These are phyloP conservation scores for Vitrella brassicaformis DNA, from an alignment of 73 alveolate genomes.

Conservation along the genomic window DNA sequence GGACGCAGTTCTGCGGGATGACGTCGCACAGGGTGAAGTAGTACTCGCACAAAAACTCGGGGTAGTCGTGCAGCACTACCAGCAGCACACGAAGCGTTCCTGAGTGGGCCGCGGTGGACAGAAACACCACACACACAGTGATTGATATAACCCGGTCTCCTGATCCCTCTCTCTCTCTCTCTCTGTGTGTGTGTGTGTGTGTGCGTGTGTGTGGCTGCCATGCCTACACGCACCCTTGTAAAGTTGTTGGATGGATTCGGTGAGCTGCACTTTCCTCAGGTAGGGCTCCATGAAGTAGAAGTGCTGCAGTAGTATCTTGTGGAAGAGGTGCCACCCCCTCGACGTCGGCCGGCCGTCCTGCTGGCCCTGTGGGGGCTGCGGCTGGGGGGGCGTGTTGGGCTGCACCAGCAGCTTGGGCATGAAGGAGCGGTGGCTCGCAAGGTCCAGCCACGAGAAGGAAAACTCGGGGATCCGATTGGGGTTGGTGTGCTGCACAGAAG, in stretches of 20 bases:
- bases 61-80: constrained; percentile 71
- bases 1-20: constrained; percentile 24
- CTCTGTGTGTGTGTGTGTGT: neutral
- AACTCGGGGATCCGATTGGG: constrained; percentile 72
- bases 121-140: neutral
- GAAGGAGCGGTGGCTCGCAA: constrained; percentile 58
- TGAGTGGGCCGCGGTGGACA: neutral
- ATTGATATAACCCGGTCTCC: too few species aligned
- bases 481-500: constrained; percentile 22
- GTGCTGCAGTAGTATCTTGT: neutral
- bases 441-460: constrained; percentile 74
- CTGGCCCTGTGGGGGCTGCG: too few species aligned
- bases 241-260: neutral
- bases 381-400: too few species aligned
- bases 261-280: neutral
- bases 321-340: neutral
- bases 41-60: constrained; percentile 82
- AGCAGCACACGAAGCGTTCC: constrained; percentile 9
- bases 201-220: too few species aligned
- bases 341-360: too few species aligned
- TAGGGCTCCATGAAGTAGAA: neutral
- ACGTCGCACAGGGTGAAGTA: constrained; percentile 65
- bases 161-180: neutral
- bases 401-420: constrained; percentile 47
- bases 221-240: neutral